These are phyloP conservation scores for Singerocomus rubriflavus DNA, from an alignment of 1,284 basidiomycete genomes.

Conservation along the genomic window DNA sequence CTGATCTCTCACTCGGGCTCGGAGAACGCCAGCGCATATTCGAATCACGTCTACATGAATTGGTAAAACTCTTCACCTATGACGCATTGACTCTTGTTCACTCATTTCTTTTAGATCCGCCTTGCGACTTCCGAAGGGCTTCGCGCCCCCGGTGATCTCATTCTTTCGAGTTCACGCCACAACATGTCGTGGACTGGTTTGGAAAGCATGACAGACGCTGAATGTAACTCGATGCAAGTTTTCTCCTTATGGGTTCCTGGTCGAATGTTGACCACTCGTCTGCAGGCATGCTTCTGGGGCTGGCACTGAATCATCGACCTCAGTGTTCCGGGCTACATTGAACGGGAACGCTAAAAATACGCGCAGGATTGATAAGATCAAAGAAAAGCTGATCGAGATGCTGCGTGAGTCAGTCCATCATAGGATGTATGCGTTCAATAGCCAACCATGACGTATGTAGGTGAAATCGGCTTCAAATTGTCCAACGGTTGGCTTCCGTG, in stretches of 20 bases:
- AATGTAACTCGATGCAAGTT: neutral
- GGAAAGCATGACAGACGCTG: neutral
- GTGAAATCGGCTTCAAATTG: slow-evolving; percentile 4
- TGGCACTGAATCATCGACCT: neutral
- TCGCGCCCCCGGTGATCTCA: neutral
- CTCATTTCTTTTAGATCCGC: too few relatives aligned
- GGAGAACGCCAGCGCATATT: neutral
- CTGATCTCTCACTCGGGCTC: neutral
- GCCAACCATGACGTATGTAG: neutral
- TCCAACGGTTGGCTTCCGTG: slow-evolving; percentile 9
- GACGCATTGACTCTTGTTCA: too few relatives aligned
- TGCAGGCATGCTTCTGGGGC: neutral
- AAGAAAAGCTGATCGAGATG: slow-evolving; percentile 10
- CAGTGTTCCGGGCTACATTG: neutral
- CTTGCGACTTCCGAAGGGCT: neutral
- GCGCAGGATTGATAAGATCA: too few relatives aligned
- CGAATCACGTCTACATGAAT: neutral
- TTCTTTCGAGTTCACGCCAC: neutral
- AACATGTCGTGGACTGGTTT: neutral
- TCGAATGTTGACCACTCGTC: neutral
- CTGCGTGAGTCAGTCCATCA: slow-evolving; percentile 9
- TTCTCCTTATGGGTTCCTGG: too few relatives aligned
- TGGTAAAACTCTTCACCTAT: neutral
- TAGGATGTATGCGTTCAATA: too few relatives aligned
- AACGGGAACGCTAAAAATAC: neutral